Conservation (phyloP, 768 basidiomycete species). For the Boletus vermiculosoides region DNA sequence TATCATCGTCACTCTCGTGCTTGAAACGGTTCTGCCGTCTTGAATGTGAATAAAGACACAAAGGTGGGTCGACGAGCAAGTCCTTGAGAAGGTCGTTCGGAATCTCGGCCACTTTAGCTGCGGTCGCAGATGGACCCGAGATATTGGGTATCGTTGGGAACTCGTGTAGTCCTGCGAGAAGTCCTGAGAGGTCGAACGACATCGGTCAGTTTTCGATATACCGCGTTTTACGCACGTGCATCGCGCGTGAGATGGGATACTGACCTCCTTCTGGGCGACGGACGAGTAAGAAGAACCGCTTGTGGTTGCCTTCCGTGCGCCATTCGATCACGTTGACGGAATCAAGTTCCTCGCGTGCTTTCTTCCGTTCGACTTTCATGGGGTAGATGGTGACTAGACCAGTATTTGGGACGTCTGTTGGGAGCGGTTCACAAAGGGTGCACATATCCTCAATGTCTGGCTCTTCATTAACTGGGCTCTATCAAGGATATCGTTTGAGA, state of each 20-base stretch:
- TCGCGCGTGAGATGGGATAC: constrained; percentile 9
- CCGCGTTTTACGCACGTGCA: background rate
- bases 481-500: background rate
- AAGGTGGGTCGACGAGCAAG: constrained; percentile 37
- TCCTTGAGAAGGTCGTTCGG: constrained; percentile 38
- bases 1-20: background rate
- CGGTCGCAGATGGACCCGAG: constrained; percentile 38
- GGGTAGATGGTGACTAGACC: constrained; percentile 72
- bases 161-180: constrained; percentile 87
- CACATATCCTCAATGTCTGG: constrained; percentile 81
- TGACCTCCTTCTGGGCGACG: constrained; percentile 82
- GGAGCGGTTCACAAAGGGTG: constrained; percentile 60
- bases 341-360: constrained; percentile 80
- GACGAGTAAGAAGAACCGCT: constrained; percentile 71
- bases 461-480: constrained; percentile 12
- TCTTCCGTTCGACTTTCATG: constrained; percentile 82
- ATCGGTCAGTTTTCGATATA: constrained; percentile 2
- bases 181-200: constrained; percentile 48
- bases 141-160: constrained; percentile 71
- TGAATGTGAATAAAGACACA: constrained; percentile 5
- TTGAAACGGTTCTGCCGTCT: background rate
- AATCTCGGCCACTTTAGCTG: constrained; percentile 33
- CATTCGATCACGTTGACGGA: constrained; percentile 87
- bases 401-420: constrained; percentile 19
- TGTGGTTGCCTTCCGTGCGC: constrained; percentile 37